Evolutionary conservation across 345 rosid genomes (phyloP).

Genomic region (Moricandia moricandioides): DNA sequence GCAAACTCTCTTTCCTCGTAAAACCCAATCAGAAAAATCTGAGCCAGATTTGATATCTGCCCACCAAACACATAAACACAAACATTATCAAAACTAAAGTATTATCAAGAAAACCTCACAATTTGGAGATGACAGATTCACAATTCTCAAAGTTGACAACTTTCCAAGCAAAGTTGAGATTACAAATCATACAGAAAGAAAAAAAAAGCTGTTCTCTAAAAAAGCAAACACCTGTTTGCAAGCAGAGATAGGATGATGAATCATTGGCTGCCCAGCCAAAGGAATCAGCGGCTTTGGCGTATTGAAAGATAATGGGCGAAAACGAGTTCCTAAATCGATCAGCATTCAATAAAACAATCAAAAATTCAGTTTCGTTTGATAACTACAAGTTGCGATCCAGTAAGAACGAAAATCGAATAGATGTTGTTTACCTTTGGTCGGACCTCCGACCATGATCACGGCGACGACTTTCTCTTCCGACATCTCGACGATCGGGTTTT

Average conservation of each 20-base stretch:
- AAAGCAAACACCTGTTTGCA: conserved; percentile 58
- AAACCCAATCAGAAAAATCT: conserved; percentile 68
- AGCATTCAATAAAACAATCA: not conserved
- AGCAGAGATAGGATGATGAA: conserved; percentile 87
- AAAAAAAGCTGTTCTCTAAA: not conserved
- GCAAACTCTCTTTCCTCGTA: conserved; percentile 80
- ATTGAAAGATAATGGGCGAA: conserved; percentile 76
- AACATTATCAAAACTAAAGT: not conserved
- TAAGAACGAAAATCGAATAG: not conserved
- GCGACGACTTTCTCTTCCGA: conserved; percentile 67
- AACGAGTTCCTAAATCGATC: conserved; percentile 62
- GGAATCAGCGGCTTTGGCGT: conserved; percentile 80
- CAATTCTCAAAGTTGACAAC: not conserved
- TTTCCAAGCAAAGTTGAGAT: not conserved
- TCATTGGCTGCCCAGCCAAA: conserved; percentile 87
- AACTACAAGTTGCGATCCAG: not conserved
- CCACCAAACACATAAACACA: conserved; percentile 7
- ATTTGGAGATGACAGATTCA: not conserved
- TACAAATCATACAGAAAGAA: not conserved
- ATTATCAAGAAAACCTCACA: not conserved
- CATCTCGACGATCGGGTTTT: conserved; percentile 35
- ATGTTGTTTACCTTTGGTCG: conserved; percentile 62
- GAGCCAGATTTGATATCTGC: conserved; percentile 72
- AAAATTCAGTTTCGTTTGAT: not conserved
- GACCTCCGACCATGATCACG: conserved; percentile 91